phyloP scores from a whole-genome alignment of 345 rosid genomes.

The Ricinus communis region DNA sequence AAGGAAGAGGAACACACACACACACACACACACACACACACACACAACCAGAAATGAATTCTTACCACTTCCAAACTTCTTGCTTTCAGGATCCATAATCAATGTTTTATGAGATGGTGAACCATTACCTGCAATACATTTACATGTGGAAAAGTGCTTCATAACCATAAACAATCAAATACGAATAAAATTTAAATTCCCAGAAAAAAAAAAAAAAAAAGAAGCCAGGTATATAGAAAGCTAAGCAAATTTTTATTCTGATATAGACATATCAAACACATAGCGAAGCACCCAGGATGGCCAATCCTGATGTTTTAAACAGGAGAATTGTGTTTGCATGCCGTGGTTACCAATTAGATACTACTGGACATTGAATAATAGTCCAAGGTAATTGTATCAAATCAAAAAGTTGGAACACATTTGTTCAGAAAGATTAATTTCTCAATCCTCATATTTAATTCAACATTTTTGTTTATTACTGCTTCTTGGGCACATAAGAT shows the following conservation, averaged over 20 bases:
- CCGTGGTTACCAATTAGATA: neutral
- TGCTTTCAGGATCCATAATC: constrained; percentile 66
- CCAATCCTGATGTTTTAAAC: neutral
- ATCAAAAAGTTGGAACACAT: neutral
- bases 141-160: neutral
- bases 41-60: constrained; percentile 19
- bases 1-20: neutral
- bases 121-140: constrained; percentile 40
- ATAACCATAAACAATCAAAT: neutral
- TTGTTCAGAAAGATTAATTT: neutral
- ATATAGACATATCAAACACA: neutral
- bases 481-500: neutral
- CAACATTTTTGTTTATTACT: neutral
- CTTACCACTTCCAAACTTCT: constrained; percentile 69
- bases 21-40: too few species aligned
- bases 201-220: neutral
- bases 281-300: neutral
- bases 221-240: neutral
- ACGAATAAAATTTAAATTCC: neutral
- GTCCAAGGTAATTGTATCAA: neutral
- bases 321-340: neutral
- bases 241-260: neutral
- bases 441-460: neutral
- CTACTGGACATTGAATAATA: neutral
- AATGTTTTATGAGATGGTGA: constrained; percentile 23